phyloP scores from a whole-genome alignment of 2,329 filamentous ascomycete species.

The Penicillium sclerotigenum region DNA sequence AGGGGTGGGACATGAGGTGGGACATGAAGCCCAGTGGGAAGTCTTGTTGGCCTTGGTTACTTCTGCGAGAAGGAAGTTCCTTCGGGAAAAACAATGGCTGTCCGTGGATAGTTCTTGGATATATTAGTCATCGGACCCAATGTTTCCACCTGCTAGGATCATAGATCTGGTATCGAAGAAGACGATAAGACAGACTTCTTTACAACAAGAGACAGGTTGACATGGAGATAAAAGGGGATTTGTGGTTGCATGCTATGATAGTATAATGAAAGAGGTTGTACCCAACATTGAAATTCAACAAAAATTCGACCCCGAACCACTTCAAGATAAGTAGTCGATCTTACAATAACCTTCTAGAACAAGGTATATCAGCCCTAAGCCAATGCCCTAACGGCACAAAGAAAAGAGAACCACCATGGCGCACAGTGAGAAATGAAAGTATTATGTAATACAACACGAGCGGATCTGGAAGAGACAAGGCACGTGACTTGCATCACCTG shows the following conservation, averaged over 20 bases:
- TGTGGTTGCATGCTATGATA: not conserved
- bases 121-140: conserved; percentile 27
- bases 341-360: conserved; percentile 17
- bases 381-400: conserved; percentile 19
- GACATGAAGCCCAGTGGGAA: not conserved
- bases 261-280: not conserved
- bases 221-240: not conserved
- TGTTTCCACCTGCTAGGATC: conserved; percentile 9
- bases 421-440: conserved; percentile 2
- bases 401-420: not conserved
- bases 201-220: not conserved
- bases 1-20: not conserved
- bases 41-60: not conserved
- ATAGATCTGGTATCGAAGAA: conserved; percentile 6
- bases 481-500: not conserved
- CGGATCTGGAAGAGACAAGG: not conserved
- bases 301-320: not conserved
- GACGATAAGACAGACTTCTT: not conserved
- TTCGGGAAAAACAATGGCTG: conserved; percentile 6
- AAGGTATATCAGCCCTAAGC: conserved; percentile 19
- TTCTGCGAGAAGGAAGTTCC: not conserved
- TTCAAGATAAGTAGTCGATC: not conserved
- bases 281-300: not conserved
- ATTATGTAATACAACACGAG: conserved; percentile 2
- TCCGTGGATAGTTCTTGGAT: not conserved